Conservation (phyloP, 1,139 yeast species). For the Hanseniaspora uvarum region DNA sequence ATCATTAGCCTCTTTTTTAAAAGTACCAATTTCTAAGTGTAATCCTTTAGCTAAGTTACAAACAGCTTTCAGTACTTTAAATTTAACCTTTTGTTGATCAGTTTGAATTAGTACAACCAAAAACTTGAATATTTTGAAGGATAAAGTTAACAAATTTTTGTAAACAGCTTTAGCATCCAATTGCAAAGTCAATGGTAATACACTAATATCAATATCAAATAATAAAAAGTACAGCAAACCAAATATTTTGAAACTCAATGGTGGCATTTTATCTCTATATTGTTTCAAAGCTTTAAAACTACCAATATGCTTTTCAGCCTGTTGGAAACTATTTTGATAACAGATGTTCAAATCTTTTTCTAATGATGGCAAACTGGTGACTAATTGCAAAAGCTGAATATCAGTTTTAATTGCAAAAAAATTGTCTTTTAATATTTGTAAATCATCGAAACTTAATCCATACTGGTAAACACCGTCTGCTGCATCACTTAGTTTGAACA, state of each 20-base stretch:
- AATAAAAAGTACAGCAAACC: constrained; percentile 2
- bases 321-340: constrained; percentile 53
- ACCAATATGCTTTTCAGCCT: neutral
- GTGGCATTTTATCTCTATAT: constrained; percentile 11
- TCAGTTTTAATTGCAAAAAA: constrained; percentile 49
- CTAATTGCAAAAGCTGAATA: constrained; percentile 52
- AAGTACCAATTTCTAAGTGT: constrained; percentile 11
- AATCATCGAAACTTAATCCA: constrained; percentile 51
- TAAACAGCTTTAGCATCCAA: constrained; percentile 8
- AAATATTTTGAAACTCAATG: constrained; percentile 10
- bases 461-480: constrained; percentile 67
- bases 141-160: neutral
- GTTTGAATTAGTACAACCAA: neutral
- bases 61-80: neutral
- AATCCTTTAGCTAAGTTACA: constrained; percentile 1
- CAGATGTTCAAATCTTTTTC: constrained; percentile 44
- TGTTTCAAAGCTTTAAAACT: neutral
- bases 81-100: neutral
- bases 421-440: constrained; percentile 46
- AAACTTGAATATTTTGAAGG: neutral
- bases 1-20: neutral
- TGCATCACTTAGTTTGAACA: constrained; percentile 44
- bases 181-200: constrained; percentile 5
- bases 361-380: constrained; percentile 28
- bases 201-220: neutral